Evolutionary conservation across 2,329 filamentous ascomycete species (phyloP).

Genomic region (Penicillium sp.): DNA sequence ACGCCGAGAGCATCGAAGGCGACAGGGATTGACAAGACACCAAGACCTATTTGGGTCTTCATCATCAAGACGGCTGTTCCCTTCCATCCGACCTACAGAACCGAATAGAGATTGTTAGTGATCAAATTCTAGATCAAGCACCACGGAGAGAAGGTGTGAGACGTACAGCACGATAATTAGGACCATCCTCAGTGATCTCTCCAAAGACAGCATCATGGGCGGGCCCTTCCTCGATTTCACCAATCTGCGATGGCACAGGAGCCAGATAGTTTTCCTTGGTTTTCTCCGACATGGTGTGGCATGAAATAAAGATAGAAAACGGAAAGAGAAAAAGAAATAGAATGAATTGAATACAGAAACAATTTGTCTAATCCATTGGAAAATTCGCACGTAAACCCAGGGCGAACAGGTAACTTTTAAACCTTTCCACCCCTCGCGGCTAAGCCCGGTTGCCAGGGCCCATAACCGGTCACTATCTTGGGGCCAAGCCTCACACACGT

Average conservation of each 20-base stretch:
- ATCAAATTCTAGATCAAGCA: not conserved
- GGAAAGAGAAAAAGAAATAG: not conserved
- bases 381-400: not conserved
- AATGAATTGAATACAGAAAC: not conserved
- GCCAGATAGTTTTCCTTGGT: constrained; percentile 13
- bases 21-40: constrained; percentile 61
- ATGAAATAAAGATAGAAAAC: not conserved
- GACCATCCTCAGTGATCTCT: constrained; percentile 27
- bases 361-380: not conserved
- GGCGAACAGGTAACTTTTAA: constrained; percentile 8
- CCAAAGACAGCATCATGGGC: constrained; percentile 29
- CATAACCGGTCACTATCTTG: constrained; percentile 1
- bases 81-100: constrained; percentile 14
- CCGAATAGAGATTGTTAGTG: not conserved
- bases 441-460: not conserved
- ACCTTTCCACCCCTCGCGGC: not conserved
- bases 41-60: constrained; percentile 42
- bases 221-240: constrained; percentile 12
- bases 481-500: not conserved
- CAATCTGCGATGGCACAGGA: constrained; percentile 7
- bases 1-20: constrained; percentile 59
- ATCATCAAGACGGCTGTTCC: constrained; percentile 18
- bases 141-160: not conserved
- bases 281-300: constrained; percentile 15
- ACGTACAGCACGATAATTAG: constrained; percentile 29